Evolutionary conservation across 192 early-diverging fungal species (phyloP).

Genomic region (Mortierella hygrophila): DNA sequence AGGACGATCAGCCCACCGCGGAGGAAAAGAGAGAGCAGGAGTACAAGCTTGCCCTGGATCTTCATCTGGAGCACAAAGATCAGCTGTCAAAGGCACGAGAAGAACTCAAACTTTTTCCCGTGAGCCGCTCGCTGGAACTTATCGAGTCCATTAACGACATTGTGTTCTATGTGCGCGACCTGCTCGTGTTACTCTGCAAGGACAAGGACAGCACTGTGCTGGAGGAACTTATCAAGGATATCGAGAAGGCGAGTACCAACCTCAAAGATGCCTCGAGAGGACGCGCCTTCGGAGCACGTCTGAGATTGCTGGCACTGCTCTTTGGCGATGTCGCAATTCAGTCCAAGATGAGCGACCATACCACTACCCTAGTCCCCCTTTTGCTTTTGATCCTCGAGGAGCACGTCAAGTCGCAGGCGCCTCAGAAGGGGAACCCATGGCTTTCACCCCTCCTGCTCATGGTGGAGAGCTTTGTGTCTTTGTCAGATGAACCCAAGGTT

Average conservation of each 20-base stretch:
- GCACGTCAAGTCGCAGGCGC: constrained; percentile 14
- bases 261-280: constrained; percentile 6
- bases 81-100: constrained; percentile 57
- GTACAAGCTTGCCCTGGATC: constrained; percentile 56
- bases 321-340: constrained; percentile 70
- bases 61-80: constrained; percentile 47
- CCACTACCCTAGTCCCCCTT: constrained; percentile 30
- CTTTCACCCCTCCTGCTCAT: constrained; percentile 71
- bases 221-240: constrained; percentile 45
- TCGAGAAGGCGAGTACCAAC: constrained; percentile 17
- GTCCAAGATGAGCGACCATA: constrained; percentile 48
- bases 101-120: constrained; percentile 55
- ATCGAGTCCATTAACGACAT: constrained; percentile 70
- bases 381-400: constrained; percentile 37
- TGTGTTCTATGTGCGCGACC: constrained; percentile 76
- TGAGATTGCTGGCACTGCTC: constrained; percentile 73
- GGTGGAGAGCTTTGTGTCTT: constrained; percentile 72
- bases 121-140: constrained; percentile 53
- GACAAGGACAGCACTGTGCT: constrained; percentile 48
- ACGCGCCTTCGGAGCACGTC: constrained; percentile 58
- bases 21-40: constrained; percentile 62
- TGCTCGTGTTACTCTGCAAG: constrained; percentile 70
- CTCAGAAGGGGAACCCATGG: constrained; percentile 60
- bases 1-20: constrained; percentile 28
- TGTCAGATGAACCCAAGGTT: constrained; percentile 71